Evolutionary conservation across 495 filamentous ascomycete species (phyloP).

Genomic region (Astrothelium subdiscretum): DNA sequence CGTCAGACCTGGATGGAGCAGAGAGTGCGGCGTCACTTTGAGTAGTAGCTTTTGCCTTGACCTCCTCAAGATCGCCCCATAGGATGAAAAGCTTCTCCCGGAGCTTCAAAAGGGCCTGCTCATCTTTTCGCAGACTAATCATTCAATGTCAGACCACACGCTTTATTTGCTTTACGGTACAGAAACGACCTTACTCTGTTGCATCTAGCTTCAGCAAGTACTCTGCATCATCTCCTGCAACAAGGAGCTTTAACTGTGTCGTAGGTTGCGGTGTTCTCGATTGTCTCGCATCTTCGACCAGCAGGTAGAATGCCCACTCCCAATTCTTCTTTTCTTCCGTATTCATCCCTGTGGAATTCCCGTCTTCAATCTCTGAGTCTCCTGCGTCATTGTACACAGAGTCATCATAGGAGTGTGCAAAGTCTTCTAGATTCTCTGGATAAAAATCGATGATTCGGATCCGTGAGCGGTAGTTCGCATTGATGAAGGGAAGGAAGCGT

Average conservation of each 20-base stretch:
- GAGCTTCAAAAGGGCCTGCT: slow-evolving; percentile 36
- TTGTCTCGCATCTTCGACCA: slow-evolving; percentile 20
- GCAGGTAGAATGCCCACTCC: slow-evolving; percentile 27
- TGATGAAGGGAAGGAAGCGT: slow-evolving; percentile 55
- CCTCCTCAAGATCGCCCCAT: slow-evolving; percentile 80
- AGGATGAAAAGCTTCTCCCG: slow-evolving; percentile 64
- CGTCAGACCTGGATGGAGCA: not conserved
- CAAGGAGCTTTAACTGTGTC: slow-evolving; percentile 45
- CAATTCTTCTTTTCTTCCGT: slow-evolving; percentile 1
- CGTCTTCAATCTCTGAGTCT: slow-evolving; percentile 11
- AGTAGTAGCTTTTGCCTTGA: slow-evolving; percentile 29
- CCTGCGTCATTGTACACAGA: slow-evolving; percentile 8
- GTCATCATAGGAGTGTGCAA: slow-evolving; percentile 35
- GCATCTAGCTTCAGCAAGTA: slow-evolving; percentile 56
- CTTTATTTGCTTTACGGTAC: not conserved
- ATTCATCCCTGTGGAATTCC: slow-evolving; percentile 6
- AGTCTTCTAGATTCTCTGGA: slow-evolving; percentile 61
- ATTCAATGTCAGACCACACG: slow-evolving; percentile 5
- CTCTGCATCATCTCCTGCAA: slow-evolving; percentile 53
- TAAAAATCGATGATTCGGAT: slow-evolving; percentile 75
- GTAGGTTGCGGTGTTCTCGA: slow-evolving; percentile 3
- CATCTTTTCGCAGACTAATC: slow-evolving; percentile 43
- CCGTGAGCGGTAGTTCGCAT: slow-evolving; percentile 53
- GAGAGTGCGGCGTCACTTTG: not conserved
- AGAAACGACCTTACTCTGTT: slow-evolving; percentile 42